Base-by-base conservation (phyloP, 1,284 basidiomycete species). In the Pseudozyma hubeiensis region DNA sequence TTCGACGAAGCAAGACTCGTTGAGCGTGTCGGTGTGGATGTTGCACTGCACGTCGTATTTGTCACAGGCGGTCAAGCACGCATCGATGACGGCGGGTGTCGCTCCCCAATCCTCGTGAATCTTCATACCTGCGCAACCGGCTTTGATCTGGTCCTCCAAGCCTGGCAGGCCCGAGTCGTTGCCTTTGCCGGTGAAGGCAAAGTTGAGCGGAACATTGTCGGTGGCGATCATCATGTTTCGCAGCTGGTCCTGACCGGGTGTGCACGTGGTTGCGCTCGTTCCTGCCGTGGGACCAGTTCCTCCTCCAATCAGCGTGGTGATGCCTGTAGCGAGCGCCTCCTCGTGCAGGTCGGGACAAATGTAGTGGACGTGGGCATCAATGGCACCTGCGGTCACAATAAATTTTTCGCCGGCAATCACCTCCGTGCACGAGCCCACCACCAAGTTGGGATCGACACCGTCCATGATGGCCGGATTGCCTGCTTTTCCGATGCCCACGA, bases 81-180 rank as follows among this genome's bases (percentile, higher is more conserved):
- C 91, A 75, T 88, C 87, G 78, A 99, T 98, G 0, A 89, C 89
- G 14, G 90, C 90, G 0, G 96, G 96, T 1, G 95, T 97, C 19
- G 90, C 89, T 5, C 97, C 97, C 97, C 97, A 99, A 85, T 99
- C 97, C 84, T 99, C 97, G 81, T 99, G 97, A 60, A 99, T 86
- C 86, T 99, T 99, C 75, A 99, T 85, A 0, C 95, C 95, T 29
- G 89, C 90, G 0, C 94, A 95, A 17, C 97, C 97, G 13, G 94
- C 93, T 71, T 88, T 87, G 37, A 98, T 87, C 63, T 97, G 89
- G 66, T 98, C 95, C 80, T 91, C 90, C 58, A 98, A 84, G 0
- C 86, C 87, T 1, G 83, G 87, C 14, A 88, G 86, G 0, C 90
- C 93, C 0, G 92, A 89, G 84, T 99, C 97, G 81, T 97, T 98